Conservation (phyloP, 2,329 filamentous ascomycete genomes). For the Penicillium sclerotigenum region DNA sequence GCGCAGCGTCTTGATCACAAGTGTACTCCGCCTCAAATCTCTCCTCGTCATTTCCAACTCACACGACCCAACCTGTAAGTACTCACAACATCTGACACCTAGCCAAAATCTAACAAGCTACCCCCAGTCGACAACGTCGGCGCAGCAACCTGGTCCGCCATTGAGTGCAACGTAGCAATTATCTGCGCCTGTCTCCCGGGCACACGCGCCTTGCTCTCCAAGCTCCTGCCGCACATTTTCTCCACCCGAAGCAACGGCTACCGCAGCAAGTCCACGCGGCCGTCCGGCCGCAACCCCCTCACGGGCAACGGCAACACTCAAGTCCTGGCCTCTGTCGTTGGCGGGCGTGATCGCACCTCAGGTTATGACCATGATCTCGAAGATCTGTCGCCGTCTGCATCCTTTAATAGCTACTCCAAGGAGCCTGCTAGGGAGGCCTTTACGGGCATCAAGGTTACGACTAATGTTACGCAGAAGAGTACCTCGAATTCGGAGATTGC, state of each 20-base stretch:
- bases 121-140: conserved; percentile 31
- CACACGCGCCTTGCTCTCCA: conserved; percentile 27
- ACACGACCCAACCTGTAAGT: conserved; percentile 30
- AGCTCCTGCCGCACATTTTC: conserved; percentile 29
- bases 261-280: conserved; percentile 21
- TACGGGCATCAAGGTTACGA: conserved; percentile 31
- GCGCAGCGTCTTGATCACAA: conserved; percentile 41
- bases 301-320: conserved; percentile 15
- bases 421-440: conserved; percentile 3
- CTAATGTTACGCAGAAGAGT: conserved; percentile 25
- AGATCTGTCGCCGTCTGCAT: conserved; percentile 8
- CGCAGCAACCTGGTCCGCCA: conserved; percentile 45
- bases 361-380: conserved; percentile 21
- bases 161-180: conserved; percentile 44
- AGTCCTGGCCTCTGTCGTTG: conserved; percentile 25
- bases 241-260: conserved; percentile 25
- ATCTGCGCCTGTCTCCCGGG: conserved; percentile 42
- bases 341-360: conserved; percentile 1
- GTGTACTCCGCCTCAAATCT: conserved; percentile 35
- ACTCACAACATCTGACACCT: neutral
- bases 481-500: conserved; percentile 2
- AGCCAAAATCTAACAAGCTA: neutral
- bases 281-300: conserved; percentile 16
- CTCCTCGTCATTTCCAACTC: conserved; percentile 30
- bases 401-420: conserved; percentile 4